Base-by-base conservation (phyloP, 768 basidiomycete species). In the Ramaria rubella region DNA sequence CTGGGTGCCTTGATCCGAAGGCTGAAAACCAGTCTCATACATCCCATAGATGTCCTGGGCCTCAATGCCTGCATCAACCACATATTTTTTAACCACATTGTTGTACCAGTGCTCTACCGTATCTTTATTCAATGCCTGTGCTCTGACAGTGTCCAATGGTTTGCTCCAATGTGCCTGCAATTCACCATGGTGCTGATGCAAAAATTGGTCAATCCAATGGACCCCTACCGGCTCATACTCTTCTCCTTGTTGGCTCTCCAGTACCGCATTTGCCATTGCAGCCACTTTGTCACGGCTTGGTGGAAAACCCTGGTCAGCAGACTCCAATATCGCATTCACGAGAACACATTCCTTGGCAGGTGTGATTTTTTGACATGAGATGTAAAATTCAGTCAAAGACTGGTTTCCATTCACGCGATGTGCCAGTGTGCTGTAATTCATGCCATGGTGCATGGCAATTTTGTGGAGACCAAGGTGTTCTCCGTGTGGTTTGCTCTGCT, bases 231-330 rank as follows among this genome's bases (percentile, higher is more conserved):
- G 48, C 15, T 63, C 56, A 34, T 34, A 65, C 6, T 43, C 45
- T 12, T 15, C 9, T 5, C 60, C 54, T 59, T 36, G 36, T 17
- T 44, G 31, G 14, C 49, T 55, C 14, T 34, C 36, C n/a, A 56
- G 44, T 19, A 64, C 59, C n/a, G 29, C 38, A 58, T 76, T 65
- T 29, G 70, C 72, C 60, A 68, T 62, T 57, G 72, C 70, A 50
- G 68, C 68, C 3, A 77, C 55, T 7, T 63, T 48, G 17, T 50
- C 27, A 50, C 74, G 72, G 40, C 48, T 69, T 5, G 71, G 63
- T 12, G 72, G 72, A 56, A 74, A 74, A 8, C 72, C 72, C 14
- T 64, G 60, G 19, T 62, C 48, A 15, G 70, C 73, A 57, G 36
- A 26, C 0, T 5, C 40, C 8, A 46, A 24, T n/a, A 17, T 27